Percentiles rank a stretch among this genome's conserved stretches.
These are phyloP conservation scores for Fusarium brevicatenulatum DNA, from an alignment of 2,329 filamentous ascomycete species.

Conservation along the genomic window DNA sequence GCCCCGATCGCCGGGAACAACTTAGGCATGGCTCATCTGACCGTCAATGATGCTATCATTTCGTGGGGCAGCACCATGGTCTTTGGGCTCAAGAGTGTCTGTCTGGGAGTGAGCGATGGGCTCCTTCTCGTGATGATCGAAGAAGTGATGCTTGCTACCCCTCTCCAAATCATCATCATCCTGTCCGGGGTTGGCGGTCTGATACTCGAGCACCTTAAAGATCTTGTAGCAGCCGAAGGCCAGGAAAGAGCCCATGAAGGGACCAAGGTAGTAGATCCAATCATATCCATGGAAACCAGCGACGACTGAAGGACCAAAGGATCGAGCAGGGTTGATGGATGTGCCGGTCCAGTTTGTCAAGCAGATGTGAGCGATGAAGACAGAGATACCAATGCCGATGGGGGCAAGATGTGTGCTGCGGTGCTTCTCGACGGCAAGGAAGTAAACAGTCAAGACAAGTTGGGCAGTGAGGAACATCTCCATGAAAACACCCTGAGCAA, in stretches of 20 bases:
- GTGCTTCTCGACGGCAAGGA: constrained; percentile 79
- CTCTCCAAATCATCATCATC: constrained; percentile 52
- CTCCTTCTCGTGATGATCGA: constrained; percentile 7
- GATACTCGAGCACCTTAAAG: constrained; percentile 63
- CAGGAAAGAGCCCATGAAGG: constrained; percentile 59
- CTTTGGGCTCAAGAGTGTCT: constrained; percentile 33
- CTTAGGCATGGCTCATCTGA: constrained; percentile 25
- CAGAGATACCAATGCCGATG: constrained; percentile 74
- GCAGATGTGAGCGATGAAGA: constrained; percentile 68
- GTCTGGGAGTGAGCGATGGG: constrained; percentile 21
- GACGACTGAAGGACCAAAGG: constrained; percentile 60
- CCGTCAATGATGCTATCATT: constrained; percentile 39
- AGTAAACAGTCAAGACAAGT: constrained; percentile 72
- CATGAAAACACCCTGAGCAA: constrained; percentile 70
- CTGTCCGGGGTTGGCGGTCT: constrained; percentile 61
- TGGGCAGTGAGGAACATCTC: constrained; percentile 74
- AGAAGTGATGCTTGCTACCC: constrained; percentile 6
- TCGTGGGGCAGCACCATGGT: constrained; percentile 15
- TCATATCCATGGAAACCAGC: constrained; percentile 57
- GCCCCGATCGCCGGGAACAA: neutral
- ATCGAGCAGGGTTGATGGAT: constrained; percentile 62
- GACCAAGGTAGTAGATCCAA: constrained; percentile 67
- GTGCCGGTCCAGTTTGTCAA: constrained; percentile 60
- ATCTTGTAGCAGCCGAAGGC: constrained; percentile 62
- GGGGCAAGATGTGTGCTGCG: constrained; percentile 77